A percentile compares a stretch with the other conserved stretches of the same genome.
phyloP scores from a whole-genome alignment of 2,329 filamentous ascomycete genomes.

The Colletotrichum acutatum region DNA sequence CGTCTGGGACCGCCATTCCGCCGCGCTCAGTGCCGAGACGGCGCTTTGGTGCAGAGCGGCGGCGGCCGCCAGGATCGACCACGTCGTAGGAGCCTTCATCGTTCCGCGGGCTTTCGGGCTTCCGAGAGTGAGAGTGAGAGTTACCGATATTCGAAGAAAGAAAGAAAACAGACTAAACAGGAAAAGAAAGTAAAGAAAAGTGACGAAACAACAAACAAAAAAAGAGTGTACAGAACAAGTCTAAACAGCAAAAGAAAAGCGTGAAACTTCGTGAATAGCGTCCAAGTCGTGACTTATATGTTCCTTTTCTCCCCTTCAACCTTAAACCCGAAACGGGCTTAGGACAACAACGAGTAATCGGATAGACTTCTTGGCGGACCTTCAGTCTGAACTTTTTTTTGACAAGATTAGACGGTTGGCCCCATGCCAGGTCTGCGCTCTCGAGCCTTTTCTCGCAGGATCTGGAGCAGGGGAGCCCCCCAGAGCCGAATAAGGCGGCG shows the following conservation, averaged over 20 bases:
- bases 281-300: conserved; percentile 25
- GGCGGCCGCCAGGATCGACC: conserved; percentile 4
- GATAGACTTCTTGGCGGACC: conserved; percentile 11
- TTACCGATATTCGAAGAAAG: conserved; percentile 18
- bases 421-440: background rate
- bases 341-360: background rate
- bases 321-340: background rate
- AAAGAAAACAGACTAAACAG: conserved; percentile 15
- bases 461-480: conserved; percentile 16
- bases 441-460: background rate
- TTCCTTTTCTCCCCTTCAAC: background rate
- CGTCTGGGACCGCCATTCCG: conserved; percentile 62
- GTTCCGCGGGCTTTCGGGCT: background rate
- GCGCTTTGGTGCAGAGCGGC: conserved; percentile 9
- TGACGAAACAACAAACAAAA: background rate
- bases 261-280: conserved; percentile 9
- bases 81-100: conserved; percentile 13
- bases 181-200: background rate
- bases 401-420: conserved; percentile 5
- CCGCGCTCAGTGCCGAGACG: conserved; percentile 37
- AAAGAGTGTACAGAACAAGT: conserved; percentile 25
- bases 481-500: background rate
- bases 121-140: background rate
- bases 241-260: background rate
- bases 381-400: background rate